A percentile compares a stretch with the other conserved stretches of the same genome.
These are phyloP conservation scores for Acer saccharum DNA, from an alignment of 345 rosid genomes.

Conservation along the genomic window DNA sequence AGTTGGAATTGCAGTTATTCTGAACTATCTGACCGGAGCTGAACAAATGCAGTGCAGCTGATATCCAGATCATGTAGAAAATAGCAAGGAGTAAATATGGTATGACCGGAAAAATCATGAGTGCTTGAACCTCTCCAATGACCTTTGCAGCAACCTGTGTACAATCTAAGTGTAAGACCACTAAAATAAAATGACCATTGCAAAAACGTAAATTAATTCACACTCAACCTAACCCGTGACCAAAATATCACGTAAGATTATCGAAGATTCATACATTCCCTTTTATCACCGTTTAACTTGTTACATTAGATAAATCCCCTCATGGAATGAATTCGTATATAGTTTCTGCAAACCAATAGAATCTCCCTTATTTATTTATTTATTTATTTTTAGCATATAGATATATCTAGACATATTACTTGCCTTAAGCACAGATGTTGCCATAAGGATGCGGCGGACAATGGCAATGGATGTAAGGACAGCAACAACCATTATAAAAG, in stretches of 20 bases:
- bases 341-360: neutral
- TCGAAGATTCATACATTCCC: neutral
- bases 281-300: neutral
- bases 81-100: conserved; percentile 77
- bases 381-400: neutral
- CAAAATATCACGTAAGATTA: neutral
- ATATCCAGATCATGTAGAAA: conserved; percentile 95
- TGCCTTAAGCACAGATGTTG: conserved; percentile 94
- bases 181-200: conserved; percentile 14
- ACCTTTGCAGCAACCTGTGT: conserved; percentile 98
- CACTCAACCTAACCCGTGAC: neutral
- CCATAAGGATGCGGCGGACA: conserved; percentile 91
- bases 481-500: conserved; percentile 70
- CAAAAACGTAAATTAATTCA: neutral
- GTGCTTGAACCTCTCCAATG: conserved; percentile 94
- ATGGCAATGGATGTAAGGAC: conserved; percentile 90
- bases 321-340: neutral
- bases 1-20: conserved; percentile 78
- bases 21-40: conserved; percentile 88
- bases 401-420: conserved; percentile 29
- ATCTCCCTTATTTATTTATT: neutral
- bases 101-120: conserved; percentile 80
- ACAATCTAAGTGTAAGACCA: conserved; percentile 14
- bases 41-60: conserved; percentile 86
- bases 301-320: neutral